Evolutionary conservation across 306 rosid genomes (phyloP).

Genomic region (Lotus japonicus): DNA sequence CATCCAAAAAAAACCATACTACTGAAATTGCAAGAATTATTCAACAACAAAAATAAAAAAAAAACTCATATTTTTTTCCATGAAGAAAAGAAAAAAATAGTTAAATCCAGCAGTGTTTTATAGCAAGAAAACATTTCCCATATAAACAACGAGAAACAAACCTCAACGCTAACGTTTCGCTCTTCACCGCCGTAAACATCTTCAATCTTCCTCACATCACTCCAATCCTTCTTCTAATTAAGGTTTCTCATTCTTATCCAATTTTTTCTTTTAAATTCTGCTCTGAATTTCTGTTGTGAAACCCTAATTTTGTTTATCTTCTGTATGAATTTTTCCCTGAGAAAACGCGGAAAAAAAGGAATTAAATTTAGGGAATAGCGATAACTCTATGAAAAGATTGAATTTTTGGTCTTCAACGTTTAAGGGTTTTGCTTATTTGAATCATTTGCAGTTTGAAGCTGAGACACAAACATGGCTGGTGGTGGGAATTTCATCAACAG

Average conservation of each 20-base stretch:
- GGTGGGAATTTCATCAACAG: slow-evolving; percentile 43
- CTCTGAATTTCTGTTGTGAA: background rate
- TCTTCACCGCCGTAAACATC: background rate
- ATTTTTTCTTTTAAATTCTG: background rate
- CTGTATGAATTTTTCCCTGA: background rate
- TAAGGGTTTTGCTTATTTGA: background rate
- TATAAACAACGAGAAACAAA: background rate
- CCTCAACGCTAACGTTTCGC: background rate
- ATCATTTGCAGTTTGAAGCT: slow-evolving; percentile 23
- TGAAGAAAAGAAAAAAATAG: no score
- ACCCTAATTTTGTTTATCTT: background rate
- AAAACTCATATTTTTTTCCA: no score
- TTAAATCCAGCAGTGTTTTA: no score
- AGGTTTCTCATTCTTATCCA: background rate
- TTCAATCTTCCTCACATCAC: background rate
- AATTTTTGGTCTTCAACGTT: background rate
- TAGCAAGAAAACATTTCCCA: no score
- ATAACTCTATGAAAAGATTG: background rate
- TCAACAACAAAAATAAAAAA: no score
- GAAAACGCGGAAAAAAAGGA: background rate
- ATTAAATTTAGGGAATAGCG: background rate
- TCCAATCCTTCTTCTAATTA: background rate
- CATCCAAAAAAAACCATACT: no score
- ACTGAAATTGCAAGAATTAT: no score
- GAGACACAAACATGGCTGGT: slow-evolving; percentile 34